Evolutionary conservation across 305 asterid genomes (phyloP).

Genomic region (Salvia sclarea): DNA sequence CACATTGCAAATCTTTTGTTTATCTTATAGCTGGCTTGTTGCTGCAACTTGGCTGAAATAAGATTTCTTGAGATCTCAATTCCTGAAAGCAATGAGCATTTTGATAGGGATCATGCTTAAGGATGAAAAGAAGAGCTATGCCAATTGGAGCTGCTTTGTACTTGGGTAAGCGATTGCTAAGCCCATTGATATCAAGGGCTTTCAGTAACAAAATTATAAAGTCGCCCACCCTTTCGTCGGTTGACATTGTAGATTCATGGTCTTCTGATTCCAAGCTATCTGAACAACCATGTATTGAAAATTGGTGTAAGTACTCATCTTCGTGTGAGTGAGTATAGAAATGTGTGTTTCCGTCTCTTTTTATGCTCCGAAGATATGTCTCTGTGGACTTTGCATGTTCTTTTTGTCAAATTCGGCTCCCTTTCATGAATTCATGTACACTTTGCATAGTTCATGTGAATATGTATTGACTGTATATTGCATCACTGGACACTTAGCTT

Average conservation of each 20-base stretch:
- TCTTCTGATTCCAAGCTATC: constrained; percentile 37
- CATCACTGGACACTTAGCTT: constrained; percentile 5
- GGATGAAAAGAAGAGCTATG: constrained; percentile 38
- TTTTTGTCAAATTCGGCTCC: neutral
- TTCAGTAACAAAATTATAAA: constrained; percentile 42
- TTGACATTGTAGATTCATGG: constrained; percentile 68
- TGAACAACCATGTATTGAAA: constrained; percentile 30
- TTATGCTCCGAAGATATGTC: neutral
- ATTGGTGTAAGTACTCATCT: constrained; percentile 44
- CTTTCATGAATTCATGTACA: neutral
- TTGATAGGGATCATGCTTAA: constrained; percentile 26
- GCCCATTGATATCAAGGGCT: constrained; percentile 33
- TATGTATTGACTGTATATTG: neutral
- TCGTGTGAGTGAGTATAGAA: neutral
- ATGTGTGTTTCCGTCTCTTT: neutral
- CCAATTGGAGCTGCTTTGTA: constrained; percentile 31
- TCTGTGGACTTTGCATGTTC: constrained; percentile 6
- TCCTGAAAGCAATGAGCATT: constrained; percentile 8
- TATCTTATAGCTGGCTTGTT: neutral
- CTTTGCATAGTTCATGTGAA: neutral
- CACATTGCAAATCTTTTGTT: neutral
- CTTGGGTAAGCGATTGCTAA: constrained; percentile 23
- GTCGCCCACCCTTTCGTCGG: constrained; percentile 66
- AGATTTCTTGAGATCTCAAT: constrained; percentile 13
- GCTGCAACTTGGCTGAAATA: neutral